Conservation (phyloP, 805 yeast species). For the Saturnispora sekii region DNA sequence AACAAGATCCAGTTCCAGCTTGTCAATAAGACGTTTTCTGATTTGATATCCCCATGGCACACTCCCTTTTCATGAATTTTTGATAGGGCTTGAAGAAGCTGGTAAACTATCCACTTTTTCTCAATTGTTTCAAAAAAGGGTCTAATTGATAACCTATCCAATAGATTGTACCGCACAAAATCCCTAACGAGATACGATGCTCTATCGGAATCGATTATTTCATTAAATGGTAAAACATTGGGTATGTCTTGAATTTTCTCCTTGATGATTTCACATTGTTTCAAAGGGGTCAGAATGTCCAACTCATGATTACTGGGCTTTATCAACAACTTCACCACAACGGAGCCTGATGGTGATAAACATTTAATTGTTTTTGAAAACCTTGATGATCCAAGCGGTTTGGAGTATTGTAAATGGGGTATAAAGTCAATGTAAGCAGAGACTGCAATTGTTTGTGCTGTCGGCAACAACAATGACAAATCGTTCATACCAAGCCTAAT, state of each 20-base stretch:
- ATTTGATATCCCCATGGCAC: constrained; percentile 84
- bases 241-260: constrained; percentile 38
- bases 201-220: constrained; percentile 76
- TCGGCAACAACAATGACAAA: constrained; percentile 76
- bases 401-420: constrained; percentile 62
- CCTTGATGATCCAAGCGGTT: constrained; percentile 69
- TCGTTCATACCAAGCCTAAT: constrained; percentile 25
- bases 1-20: constrained; percentile 82
- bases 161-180: constrained; percentile 65
- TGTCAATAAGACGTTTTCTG: constrained; percentile 80
- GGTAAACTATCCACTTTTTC: constrained; percentile 77
- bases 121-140: constrained; percentile 81
- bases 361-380: constrained; percentile 83
- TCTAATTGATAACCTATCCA: constrained; percentile 76
- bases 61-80: constrained; percentile 54
- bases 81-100: constrained; percentile 53
- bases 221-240: constrained; percentile 61
- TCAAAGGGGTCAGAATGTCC: constrained; percentile 27
- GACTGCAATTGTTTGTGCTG: constrained; percentile 85
- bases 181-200: constrained; percentile 90
- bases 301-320: constrained; percentile 43
- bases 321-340: constrained; percentile 72
- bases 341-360: constrained; percentile 58
- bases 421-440: constrained; percentile 83
- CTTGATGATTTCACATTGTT: constrained; percentile 28